Base-by-base conservation (phyloP, 1,284 basidiomycete genomes). In the Vanrija humicola region DNA sequence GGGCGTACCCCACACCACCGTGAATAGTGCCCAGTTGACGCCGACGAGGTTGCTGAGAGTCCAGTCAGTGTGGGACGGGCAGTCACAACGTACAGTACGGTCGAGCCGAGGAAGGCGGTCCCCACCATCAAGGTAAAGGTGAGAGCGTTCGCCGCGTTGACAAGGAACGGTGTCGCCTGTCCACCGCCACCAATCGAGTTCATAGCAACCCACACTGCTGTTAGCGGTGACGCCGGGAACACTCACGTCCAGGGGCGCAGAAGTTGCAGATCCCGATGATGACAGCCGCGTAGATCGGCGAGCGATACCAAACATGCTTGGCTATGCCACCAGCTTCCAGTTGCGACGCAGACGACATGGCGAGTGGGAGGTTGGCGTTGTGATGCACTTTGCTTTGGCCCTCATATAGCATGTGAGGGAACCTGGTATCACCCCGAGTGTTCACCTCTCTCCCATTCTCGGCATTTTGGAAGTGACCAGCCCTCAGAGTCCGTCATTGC, bases 181-280 rank as follows among this genome's bases (percentile, higher is more conserved):
- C 75, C 75, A 14, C 75, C 75, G 0, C 68, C 75, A 2, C 74
- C 74, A 16, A 69, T 58, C 1, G 64, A 51, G 16, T 64, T 64
- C 69, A 71, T 75, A 3, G 74, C 74, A 4, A 65, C 71, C 73
- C 74, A 76, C 9, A 66, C 50, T 53, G 43, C 18, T 16, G n/a
- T 42, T n/a, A 42, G 40, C n/a, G 40, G n/a, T 42, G 40, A 12
- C 16, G n/a, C 12, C 7, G n/a, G 6, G 1, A 6, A 1, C 3
- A 54, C 52, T 48, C n/a, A 48, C 52, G 18, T 2, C 62, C 60
- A 1, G 64, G 62, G 2, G 62, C 62, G 16, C 29, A 19, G 18
- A 65, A 60, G 45, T 62, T 62, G 54, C 52, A 56, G 7, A 65
- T 1, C 3, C 64, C 62, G 15, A 65, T 58, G 1, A 59, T 56